Conservation (phyloP, 2,329 filamentous ascomycete genomes). For the Fusarium robinianum region DNA sequence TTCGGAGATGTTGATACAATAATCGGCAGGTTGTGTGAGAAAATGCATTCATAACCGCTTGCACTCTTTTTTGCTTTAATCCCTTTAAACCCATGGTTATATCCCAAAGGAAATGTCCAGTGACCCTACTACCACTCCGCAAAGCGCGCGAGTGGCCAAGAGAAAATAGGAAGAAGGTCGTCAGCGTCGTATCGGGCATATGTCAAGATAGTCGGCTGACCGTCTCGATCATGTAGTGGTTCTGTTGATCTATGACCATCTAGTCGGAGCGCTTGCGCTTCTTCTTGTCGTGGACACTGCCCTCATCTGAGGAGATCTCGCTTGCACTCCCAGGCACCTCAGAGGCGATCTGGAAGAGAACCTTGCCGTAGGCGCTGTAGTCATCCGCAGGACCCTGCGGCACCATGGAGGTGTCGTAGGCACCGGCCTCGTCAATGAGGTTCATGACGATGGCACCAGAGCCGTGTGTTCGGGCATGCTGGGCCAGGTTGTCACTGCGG, state of each 20-base stretch:
- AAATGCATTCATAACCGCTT: constrained; percentile 49
- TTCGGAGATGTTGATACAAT: constrained; percentile 50
- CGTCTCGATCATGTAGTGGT: constrained; percentile 27
- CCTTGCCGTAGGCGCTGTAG: constrained; percentile 70
- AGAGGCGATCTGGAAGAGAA: constrained; percentile 80
- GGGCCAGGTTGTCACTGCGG: constrained; percentile 93
- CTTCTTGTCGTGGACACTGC: constrained; percentile 53
- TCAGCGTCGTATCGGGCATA: constrained; percentile 43
- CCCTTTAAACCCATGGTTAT: constrained; percentile 41
- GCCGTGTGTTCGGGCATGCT: constrained; percentile 93
- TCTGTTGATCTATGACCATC: constrained; percentile 27
- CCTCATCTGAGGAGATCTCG: constrained; percentile 61
- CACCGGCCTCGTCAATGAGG: constrained; percentile 69
- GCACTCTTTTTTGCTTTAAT: constrained; percentile 45
- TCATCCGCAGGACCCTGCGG: constrained; percentile 59
- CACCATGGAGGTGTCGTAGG: constrained; percentile 51
- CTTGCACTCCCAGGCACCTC: constrained; percentile 70
- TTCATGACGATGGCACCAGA: constrained; percentile 90
- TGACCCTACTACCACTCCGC: constrained; percentile 39
- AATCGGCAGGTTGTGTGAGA: constrained; percentile 42
- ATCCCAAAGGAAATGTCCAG: constrained; percentile 30
- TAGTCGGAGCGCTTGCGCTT: constrained; percentile 79
- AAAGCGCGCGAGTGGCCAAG: constrained; percentile 28
- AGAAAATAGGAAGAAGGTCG: constrained; percentile 38
- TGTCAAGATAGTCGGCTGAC: constrained; percentile 31